phyloP scores from a whole-genome alignment of 192 early-diverging fungal species.

The Diversispora epigaea region DNA sequence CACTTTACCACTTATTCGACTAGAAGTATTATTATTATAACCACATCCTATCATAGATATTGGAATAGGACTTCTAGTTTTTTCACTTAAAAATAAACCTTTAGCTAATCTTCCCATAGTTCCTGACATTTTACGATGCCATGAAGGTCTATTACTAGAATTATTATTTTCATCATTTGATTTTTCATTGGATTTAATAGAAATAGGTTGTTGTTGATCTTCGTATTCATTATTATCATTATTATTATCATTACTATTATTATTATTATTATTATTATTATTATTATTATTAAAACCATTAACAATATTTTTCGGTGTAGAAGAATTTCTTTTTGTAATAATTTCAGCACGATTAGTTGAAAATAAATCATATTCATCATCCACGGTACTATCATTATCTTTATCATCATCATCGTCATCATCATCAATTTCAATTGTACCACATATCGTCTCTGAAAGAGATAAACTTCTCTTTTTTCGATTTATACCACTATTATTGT shows the following conservation, averaged over 20 bases:
- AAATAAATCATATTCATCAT: constrained; percentile 11
- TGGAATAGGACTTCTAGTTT: not conserved
- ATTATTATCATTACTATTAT: too few species aligned
- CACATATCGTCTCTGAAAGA: constrained; percentile 8
- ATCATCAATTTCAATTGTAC: constrained; percentile 1
- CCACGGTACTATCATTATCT: not conserved
- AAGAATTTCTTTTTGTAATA: constrained; percentile 11
- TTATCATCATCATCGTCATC: constrained; percentile 3
- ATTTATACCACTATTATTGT: not conserved
- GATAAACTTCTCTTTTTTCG: constrained; percentile 11
- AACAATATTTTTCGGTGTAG: not conserved
- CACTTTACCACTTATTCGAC: not conserved
- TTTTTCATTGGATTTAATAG: too few species aligned
- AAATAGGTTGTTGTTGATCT: not conserved
- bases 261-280: too few species aligned
- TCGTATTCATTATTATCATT: not conserved
- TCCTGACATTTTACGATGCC: constrained; percentile 6
- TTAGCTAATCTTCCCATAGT: constrained; percentile 13
- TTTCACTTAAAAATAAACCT: not conserved
- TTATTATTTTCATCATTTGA: too few species aligned
- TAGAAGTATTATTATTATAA: not conserved
- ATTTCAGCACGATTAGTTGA: not conserved
- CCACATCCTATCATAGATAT: not conserved
- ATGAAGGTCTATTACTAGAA: not conserved
- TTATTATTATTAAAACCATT: too few species aligned